phyloP scores from a whole-genome alignment of 2,329 filamentous ascomycete species.

The Nothophaeocryptopus gaeumannii region DNA sequence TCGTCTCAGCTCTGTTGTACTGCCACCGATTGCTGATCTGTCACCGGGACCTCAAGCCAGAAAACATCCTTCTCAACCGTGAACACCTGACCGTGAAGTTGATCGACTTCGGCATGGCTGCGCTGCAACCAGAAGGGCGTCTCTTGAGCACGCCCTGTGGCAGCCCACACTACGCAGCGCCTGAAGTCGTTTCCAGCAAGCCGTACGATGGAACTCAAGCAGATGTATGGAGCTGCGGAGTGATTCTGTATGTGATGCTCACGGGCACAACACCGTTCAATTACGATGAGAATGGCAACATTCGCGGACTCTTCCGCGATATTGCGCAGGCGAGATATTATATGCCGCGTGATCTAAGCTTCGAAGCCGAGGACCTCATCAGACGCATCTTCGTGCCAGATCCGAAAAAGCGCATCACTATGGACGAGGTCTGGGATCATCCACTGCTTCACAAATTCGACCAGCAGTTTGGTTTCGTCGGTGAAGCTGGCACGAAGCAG shows the following conservation, averaged over 20 bases:
- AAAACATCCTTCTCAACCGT: slow-evolving; percentile 85
- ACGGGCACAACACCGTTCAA: slow-evolving; percentile 79
- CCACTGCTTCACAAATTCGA: slow-evolving; percentile 83
- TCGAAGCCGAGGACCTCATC: slow-evolving; percentile 74
- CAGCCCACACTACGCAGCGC: slow-evolving; percentile 94
- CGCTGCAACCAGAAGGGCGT: slow-evolving; percentile 75
- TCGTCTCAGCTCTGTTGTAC: slow-evolving; percentile 87
- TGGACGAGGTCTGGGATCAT: slow-evolving; percentile 81
- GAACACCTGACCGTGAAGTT: slow-evolving; percentile 76
- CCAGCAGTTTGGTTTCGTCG: slow-evolving; percentile 63
- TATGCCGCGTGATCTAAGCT: slow-evolving; percentile 53
- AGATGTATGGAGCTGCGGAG: slow-evolving; percentile 92
- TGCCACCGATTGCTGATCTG: slow-evolving; percentile 94
- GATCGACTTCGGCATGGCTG: slow-evolving; percentile 97
- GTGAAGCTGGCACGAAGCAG: slow-evolving; percentile 52
- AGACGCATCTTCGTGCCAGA: slow-evolving; percentile 73
- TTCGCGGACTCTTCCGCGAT: slow-evolving; percentile 62
- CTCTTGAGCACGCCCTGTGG: slow-evolving; percentile 87
- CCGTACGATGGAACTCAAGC: slow-evolving; percentile 81
- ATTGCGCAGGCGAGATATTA: slow-evolving; percentile 50
- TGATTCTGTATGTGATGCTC: slow-evolving; percentile 85
- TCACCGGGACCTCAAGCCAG: slow-evolving; percentile 92
- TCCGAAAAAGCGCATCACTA: slow-evolving; percentile 73
- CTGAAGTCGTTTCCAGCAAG: slow-evolving; percentile 76
- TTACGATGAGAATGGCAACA: slow-evolving; percentile 59